Evolutionary conservation across 2,329 filamentous ascomycete genomes (phyloP).

Genomic region (Atkinsonella hypoxylon): DNA sequence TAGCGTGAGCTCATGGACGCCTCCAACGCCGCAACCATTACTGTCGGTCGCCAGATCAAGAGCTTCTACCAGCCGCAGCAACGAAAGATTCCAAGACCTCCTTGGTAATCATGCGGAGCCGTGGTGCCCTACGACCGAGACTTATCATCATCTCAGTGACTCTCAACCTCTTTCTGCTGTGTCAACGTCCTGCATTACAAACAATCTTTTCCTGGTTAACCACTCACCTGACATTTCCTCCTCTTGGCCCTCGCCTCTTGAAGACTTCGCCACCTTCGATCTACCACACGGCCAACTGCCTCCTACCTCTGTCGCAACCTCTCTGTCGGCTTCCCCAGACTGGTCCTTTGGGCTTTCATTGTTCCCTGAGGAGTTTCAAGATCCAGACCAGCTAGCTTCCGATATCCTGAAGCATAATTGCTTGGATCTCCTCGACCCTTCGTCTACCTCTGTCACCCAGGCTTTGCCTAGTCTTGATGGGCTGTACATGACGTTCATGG

Average conservation of each 20-base stretch:
- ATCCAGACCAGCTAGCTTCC: background rate
- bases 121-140: constrained; percentile 6
- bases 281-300: background rate
- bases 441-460: background rate
- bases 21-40: constrained; percentile 1
- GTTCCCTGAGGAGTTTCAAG: background rate
- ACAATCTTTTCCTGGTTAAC: background rate
- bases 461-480: background rate
- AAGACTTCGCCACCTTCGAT: constrained; percentile 1
- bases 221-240: background rate
- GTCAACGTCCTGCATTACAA: background rate
- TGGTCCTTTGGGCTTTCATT: background rate
- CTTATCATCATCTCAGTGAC: background rate
- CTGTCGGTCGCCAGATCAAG: background rate
- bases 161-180: background rate
- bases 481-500: constrained; percentile 4
- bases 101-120: constrained; percentile 7
- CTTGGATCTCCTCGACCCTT: background rate
- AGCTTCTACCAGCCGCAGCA: constrained; percentile 11
- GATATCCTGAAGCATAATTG: background rate
- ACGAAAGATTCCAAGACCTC: constrained; percentile 7
- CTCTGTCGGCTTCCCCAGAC: background rate
- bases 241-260: background rate
- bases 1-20: constrained; percentile 13
- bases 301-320: background rate